Evolutionary conservation across 441 rosid genomes (phyloP).

Genomic region (Geranium incanum): DNA sequence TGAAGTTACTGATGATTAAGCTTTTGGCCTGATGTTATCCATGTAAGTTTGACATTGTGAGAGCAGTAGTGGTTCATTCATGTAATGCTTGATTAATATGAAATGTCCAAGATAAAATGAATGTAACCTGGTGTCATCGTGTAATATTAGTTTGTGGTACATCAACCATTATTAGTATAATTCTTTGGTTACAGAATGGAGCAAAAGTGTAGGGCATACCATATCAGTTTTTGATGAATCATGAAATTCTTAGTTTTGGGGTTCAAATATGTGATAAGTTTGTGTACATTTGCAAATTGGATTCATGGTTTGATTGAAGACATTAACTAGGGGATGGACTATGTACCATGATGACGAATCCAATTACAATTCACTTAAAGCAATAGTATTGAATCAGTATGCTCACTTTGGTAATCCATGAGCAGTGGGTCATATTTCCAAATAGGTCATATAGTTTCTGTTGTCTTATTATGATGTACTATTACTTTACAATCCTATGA

Average conservation of each 20-base stretch:
- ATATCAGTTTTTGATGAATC: too few species aligned
- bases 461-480: background rate
- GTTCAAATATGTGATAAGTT: too few species aligned
- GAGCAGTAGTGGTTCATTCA: background rate
- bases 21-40: background rate
- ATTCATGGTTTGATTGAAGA: background rate
- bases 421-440: background rate
- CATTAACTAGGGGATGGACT: too few species aligned
- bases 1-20: background rate
- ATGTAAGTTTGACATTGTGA: background rate
- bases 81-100: background rate
- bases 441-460: background rate
- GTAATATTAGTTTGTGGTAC: background rate
- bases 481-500: background rate
- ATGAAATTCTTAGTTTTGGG: too few species aligned
- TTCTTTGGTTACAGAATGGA: background rate
- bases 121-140: background rate
- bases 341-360: conserved; percentile 13
- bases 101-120: background rate
- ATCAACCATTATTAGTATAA: too few species aligned
- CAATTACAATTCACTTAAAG: conserved; percentile 40
- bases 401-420: background rate
- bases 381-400: conserved; percentile 33
- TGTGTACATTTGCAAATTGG: too few species aligned
- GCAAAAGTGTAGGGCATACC: too few species aligned